phyloP scores from a whole-genome alignment of 2,329 filamentous ascomycete species.

The Fusarium sp. region DNA sequence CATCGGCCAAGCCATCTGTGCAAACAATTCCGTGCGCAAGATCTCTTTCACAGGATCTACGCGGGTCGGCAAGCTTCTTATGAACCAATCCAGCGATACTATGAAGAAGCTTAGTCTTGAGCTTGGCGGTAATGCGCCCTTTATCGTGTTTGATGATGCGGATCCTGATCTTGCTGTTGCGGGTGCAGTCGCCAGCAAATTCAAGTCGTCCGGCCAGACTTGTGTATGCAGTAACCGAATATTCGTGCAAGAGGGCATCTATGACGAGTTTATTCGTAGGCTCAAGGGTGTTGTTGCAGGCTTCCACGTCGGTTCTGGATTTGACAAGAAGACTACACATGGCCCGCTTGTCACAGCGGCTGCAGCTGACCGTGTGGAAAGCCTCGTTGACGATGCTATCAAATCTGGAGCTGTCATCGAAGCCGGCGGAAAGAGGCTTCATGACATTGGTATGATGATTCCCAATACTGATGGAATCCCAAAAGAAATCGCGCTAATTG shows the following conservation, averaged over 20 bases:
- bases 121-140: conserved; percentile 77
- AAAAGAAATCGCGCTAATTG: no score
- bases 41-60: conserved; percentile 78
- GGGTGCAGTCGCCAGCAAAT: conserved; percentile 80
- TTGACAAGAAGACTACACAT: conserved; percentile 74
- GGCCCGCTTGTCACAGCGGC: no score
- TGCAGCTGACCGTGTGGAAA: no score
- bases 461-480: no score
- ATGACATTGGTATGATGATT: no score
- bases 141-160: no score
- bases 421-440: no score
- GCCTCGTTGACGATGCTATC: no score
- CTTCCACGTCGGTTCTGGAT: conserved; percentile 72
- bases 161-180: conserved; percentile 74
- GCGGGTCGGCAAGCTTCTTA: conserved; percentile 62
- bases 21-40: conserved; percentile 73
- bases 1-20: conserved; percentile 72
- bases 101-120: conserved; percentile 76
- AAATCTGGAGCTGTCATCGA: no score
- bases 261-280: conserved; percentile 73
- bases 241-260: conserved; percentile 77
- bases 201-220: conserved; percentile 89
- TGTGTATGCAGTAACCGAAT: conserved; percentile 86
- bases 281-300: no score
- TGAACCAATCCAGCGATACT: conserved; percentile 77